Percentiles rank a stretch among this genome's conserved stretches.
Conservation (phyloP, 495 filamentous ascomycete genomes). For the Glarea lozoyensis region DNA sequence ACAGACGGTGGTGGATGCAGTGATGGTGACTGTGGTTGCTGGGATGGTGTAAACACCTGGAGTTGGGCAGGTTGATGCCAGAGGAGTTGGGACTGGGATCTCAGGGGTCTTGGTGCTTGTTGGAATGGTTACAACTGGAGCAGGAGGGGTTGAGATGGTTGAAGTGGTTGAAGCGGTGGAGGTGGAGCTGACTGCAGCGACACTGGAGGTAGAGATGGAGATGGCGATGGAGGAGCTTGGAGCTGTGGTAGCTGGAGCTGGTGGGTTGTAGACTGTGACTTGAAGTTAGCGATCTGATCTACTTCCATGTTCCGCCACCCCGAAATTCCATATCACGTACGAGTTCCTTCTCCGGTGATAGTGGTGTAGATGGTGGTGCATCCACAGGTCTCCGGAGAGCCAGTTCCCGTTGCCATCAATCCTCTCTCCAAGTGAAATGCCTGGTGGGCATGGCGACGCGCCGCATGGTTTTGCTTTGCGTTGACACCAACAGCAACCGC, state of each 20-base stretch:
- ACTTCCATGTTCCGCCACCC: constrained; percentile 1
- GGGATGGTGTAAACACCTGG: constrained; percentile 77
- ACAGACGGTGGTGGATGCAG: constrained; percentile 55
- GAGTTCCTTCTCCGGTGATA: constrained; percentile 38
- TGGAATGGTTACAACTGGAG: constrained; percentile 21
- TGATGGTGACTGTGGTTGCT: constrained; percentile 62
- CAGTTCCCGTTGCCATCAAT: constrained; percentile 27
- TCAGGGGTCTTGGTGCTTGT: constrained; percentile 13
- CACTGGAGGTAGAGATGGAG: constrained; percentile 8
- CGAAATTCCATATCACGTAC: constrained; percentile 31
- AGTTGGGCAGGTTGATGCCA: constrained; percentile 57
- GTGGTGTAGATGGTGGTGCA: constrained; percentile 60
- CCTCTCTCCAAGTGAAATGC: constrained; percentile 29
- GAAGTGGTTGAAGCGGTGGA: too few relatives aligned
- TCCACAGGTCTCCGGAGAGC: constrained; percentile 39
- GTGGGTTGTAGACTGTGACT: constrained; percentile 20
- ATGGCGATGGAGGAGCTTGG: constrained; percentile 12
- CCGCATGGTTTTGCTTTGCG: constrained; percentile 47
- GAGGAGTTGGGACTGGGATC: constrained; percentile 50
- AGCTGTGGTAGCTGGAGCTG: constrained; percentile 24
- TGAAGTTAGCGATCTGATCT: too few relatives aligned
- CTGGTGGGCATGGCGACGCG: constrained; percentile 53
- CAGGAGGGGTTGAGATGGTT: constrained; percentile 28
- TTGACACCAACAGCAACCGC: constrained; percentile 55
- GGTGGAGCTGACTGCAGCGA: too few relatives aligned